phyloP scores from a whole-genome alignment of 257 asterid species.

The Salvia hispanica region DNA sequence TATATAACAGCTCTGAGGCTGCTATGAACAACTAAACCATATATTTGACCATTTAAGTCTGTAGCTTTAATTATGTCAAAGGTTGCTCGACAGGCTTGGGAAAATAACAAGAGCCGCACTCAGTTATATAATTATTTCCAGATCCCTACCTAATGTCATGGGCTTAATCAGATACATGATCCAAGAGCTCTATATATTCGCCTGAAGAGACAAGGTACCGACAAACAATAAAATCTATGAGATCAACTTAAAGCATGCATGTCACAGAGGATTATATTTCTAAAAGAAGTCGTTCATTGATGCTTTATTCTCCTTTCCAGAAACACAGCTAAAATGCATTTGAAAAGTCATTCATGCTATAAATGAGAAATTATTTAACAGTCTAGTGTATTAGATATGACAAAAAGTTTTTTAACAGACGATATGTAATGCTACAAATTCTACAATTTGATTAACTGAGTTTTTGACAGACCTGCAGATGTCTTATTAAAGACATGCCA shows the following conservation, averaged over 20 bases:
- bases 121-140: conserved; percentile 17
- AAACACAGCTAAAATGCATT: conserved; percentile 12
- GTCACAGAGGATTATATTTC: conserved; percentile 19
- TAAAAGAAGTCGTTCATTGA: background rate
- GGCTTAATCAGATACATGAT: conserved; percentile 18
- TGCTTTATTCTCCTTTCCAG: conserved; percentile 15
- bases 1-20: conserved; percentile 2
- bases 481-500: conserved; percentile 82
- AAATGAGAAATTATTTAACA: background rate
- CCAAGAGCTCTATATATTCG: conserved; percentile 10
- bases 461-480: conserved; percentile 68
- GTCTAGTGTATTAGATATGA: conserved; percentile 3
- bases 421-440: background rate
- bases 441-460: too few relatives aligned
- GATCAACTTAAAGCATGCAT: conserved; percentile 26
- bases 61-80: background rate
- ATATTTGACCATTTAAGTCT: conserved; percentile 7
- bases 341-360: background rate
- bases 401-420: background rate
- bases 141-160: conserved; percentile 14
- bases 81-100: conserved; percentile 12
- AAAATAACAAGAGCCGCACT: conserved; percentile 9
- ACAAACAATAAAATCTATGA: conserved; percentile 16
- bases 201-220: conserved; percentile 15
- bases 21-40: background rate